These are phyloP conservation scores for Ustilago loliicola DNA, from an alignment of 1,284 basidiomycete species.

Conservation along the genomic window DNA sequence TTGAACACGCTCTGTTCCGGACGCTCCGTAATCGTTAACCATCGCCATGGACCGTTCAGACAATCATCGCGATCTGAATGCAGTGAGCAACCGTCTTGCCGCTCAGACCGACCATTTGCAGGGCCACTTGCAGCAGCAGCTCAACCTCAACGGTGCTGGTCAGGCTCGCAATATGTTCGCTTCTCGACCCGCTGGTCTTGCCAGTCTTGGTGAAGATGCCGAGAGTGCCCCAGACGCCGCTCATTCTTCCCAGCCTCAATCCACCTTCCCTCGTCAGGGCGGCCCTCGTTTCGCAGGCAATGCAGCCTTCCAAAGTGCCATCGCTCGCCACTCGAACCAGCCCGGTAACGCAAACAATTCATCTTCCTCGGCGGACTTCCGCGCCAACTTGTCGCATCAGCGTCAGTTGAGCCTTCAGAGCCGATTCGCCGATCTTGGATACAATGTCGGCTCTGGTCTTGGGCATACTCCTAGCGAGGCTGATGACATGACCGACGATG, in stretches of 20 bases:
- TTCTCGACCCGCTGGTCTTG: conserved; percentile 49
- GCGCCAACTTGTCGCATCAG: conserved; percentile 47
- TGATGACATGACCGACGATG: conserved; percentile 58
- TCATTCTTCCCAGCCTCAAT: conserved; percentile 21
- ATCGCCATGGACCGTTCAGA: conserved; percentile 28
- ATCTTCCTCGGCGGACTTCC: conserved; percentile 34
- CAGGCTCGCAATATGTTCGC: conserved; percentile 47
- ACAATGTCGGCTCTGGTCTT: conserved; percentile 41
- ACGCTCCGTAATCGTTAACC: not conserved
- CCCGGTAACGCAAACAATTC: conserved; percentile 20
- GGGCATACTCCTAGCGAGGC: conserved; percentile 39
- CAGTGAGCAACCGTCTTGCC: conserved; percentile 48
- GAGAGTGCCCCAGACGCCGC: conserved; percentile 33
- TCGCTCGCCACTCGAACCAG: conserved; percentile 57
- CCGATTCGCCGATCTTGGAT: conserved; percentile 64
- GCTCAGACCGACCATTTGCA: conserved; percentile 63
- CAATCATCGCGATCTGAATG: conserved; percentile 43
- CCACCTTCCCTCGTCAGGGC: conserved; percentile 38
- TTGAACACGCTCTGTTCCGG: not conserved
- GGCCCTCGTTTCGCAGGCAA: conserved; percentile 65
- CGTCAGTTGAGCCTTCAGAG: conserved; percentile 59
- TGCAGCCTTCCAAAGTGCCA: conserved; percentile 63
- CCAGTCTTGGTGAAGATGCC: conserved; percentile 62
- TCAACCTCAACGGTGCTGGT: conserved; percentile 39
- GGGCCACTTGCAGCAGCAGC: conserved; percentile 63